Evolutionary conservation across 441 rosid species (phyloP).

Genomic region (Viola pubescens): DNA sequence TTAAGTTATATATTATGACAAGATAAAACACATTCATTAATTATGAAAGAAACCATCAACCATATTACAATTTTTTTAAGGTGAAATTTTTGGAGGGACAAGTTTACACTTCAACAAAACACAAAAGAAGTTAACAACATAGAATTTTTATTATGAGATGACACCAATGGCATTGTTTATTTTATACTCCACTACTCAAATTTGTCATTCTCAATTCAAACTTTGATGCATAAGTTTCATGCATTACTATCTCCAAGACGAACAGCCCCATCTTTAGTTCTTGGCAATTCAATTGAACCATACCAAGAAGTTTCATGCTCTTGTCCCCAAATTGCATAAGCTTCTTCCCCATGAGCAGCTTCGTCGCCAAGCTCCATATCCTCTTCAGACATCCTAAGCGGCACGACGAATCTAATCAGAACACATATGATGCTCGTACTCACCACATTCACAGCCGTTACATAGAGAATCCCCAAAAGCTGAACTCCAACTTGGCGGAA

Average conservation of each 20-base stretch:
- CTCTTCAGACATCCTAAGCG: conserved; percentile 42
- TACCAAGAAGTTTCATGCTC: conserved; percentile 4
- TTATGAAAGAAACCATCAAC: too few relatives aligned
- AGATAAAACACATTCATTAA: too few relatives aligned
- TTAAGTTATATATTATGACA: too few relatives aligned
- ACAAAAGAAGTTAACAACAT: too few relatives aligned
- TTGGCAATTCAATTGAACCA: not conserved
- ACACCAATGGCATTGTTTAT: too few relatives aligned
- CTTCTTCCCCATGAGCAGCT: conserved; percentile 44
- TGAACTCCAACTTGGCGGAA: conserved; percentile 35
- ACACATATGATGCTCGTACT: conserved; percentile 35
- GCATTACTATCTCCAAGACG: not conserved
- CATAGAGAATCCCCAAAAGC: conserved; percentile 29
- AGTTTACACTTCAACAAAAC: too few relatives aligned
- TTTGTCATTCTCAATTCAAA: too few relatives aligned
- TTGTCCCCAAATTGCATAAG: conserved; percentile 32
- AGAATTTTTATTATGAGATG: too few relatives aligned
- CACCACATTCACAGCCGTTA: conserved; percentile 23
- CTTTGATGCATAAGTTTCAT: not conserved
- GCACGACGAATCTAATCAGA: conserved; percentile 23
- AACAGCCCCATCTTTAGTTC: not conserved
- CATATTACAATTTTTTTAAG: too few relatives aligned
- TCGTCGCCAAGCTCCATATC: conserved; percentile 43
- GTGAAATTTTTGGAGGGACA: too few relatives aligned
- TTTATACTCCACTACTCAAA: too few relatives aligned